phyloP scores from a whole-genome alignment of 1,284 basidiomycete genomes.

The Moniliella sp. region DNA sequence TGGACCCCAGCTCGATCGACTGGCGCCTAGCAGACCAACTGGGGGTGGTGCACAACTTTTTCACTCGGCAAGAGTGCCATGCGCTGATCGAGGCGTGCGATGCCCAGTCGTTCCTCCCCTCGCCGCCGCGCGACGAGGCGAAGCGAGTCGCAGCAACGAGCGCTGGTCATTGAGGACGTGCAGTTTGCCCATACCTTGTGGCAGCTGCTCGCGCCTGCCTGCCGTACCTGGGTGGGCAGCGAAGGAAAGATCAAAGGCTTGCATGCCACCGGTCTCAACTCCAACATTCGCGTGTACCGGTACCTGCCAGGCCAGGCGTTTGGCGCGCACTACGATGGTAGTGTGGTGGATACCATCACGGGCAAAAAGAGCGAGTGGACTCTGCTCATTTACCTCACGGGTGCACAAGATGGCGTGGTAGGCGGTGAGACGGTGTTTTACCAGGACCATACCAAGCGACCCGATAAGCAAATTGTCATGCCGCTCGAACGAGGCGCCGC shows the following conservation, averaged over 20 bases:
- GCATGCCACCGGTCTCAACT: conserved; percentile 19
- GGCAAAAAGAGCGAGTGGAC: conserved; percentile 49
- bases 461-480: conserved; percentile 40
- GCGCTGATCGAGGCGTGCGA: conserved; percentile 46
- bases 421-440: conserved; percentile 64
- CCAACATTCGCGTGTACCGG: conserved; percentile 42
- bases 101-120: conserved; percentile 46
- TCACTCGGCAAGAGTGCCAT: conserved; percentile 46
- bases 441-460: conserved; percentile 36
- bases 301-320: conserved; percentile 48
- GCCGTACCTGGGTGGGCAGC: conserved; percentile 36
- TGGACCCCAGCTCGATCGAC: too few species aligned
- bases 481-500: conserved; percentile 45
- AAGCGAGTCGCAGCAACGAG: conserved; percentile 54
- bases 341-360: conserved; percentile 38
- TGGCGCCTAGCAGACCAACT: conserved; percentile 3
- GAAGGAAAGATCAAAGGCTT: not conserved
- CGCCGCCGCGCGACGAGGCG: conserved; percentile 51
- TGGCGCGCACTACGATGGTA: conserved; percentile 55
- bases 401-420: conserved; percentile 48
- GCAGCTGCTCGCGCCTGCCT: conserved; percentile 47
- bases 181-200: not conserved
- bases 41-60: conserved; percentile 38
- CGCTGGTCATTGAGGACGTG: conserved; percentile 39
- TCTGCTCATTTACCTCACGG: conserved; percentile 53